Percentiles rank a stretch among this genome's conserved stretches.
Evolutionary conservation across 352 stramenopile species (phyloP).

Genomic region (Stephanocyclus meneghinianus): DNA sequence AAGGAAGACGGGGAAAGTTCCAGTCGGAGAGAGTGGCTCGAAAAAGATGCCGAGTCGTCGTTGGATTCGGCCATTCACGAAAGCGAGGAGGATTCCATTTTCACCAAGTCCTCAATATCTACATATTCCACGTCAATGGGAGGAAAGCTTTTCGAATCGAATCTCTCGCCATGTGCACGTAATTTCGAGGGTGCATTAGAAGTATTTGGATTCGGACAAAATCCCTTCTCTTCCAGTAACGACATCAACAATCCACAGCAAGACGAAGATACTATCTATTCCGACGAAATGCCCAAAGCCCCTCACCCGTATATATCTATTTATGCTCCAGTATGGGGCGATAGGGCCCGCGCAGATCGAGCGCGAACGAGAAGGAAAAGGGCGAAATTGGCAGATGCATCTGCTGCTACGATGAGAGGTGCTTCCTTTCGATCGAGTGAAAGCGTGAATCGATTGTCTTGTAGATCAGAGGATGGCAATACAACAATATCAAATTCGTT

Average conservation of each 20-base stretch:
- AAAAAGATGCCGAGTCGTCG: neutral
- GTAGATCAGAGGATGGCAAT: neutral
- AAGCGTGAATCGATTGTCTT: neutral
- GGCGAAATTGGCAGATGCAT: conserved; percentile 16
- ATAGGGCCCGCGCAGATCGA: conserved; percentile 43
- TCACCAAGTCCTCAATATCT: conserved; percentile 3
- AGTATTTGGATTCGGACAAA: conserved; percentile 74
- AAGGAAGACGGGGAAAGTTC: neutral
- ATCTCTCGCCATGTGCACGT: conserved; percentile 45
- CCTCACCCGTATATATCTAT: conserved; percentile 58
- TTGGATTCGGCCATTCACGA: neutral
- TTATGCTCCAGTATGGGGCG: conserved; percentile 65
- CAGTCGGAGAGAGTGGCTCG: neutral
- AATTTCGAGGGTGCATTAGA: conserved; percentile 78
- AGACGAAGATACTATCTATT: conserved; percentile 19
- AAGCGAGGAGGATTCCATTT: neutral
- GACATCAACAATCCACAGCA: neutral
- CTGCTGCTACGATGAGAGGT: neutral
- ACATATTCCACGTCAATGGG: conserved; percentile 27
- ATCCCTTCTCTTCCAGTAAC: conserved; percentile 36
- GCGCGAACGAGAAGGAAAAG: conserved; percentile 43
- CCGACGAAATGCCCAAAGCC: conserved; percentile 24
- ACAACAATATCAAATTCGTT: too few species aligned
- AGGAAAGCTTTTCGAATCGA: conserved; percentile 32
- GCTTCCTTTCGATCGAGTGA: neutral